Evolutionary conservation across 352 stramenopile species (phyloP).

Genomic region (Phytophthora macrochlamydospora): DNA sequence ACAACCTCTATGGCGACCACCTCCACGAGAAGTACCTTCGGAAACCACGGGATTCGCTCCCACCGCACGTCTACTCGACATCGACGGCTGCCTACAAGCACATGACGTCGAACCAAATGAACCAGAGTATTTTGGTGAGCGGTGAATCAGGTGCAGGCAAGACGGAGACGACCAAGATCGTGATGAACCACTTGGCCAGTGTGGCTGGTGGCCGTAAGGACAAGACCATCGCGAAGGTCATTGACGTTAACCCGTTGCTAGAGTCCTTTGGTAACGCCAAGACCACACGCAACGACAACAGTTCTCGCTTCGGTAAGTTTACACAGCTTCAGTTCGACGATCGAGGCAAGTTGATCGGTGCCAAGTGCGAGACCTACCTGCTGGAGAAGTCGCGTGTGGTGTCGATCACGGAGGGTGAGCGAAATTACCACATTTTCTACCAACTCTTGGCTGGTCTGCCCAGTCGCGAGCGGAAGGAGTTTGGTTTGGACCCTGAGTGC

Average conservation of each 20-base stretch:
- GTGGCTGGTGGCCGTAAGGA: constrained; percentile 85
- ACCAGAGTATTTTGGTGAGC: constrained; percentile 90
- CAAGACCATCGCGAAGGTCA: constrained; percentile 91
- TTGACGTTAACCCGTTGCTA: constrained; percentile 92
- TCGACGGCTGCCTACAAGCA: constrained; percentile 88
- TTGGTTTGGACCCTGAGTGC: constrained; percentile 65
- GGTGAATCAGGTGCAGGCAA: constrained; percentile 92
- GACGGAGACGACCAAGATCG: constrained; percentile 97
- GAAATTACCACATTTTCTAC: constrained; percentile 99
- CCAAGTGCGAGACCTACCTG: constrained; percentile 94
- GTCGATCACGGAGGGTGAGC: constrained; percentile 94
- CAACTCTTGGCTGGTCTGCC: constrained; percentile 86
- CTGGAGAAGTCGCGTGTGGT: constrained; percentile 97
- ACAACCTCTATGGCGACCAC: constrained; percentile 90
- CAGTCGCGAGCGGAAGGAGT: constrained; percentile 54
- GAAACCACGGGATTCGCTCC: constrained; percentile 67
- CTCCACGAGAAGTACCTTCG: constrained; percentile 84
- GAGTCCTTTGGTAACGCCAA: constrained; percentile 96
- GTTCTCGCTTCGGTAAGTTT: constrained; percentile 91
- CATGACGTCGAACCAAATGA: constrained; percentile 75
- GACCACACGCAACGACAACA: constrained; percentile 94
- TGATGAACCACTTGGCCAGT: constrained; percentile 89
- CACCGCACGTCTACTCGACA: constrained; percentile 87
- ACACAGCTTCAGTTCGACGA: constrained; percentile 89
- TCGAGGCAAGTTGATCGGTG: constrained; percentile 79